These are phyloP conservation scores for Mallotus japonicus DNA, from an alignment of 441 rosid species.

Conservation along the genomic window DNA sequence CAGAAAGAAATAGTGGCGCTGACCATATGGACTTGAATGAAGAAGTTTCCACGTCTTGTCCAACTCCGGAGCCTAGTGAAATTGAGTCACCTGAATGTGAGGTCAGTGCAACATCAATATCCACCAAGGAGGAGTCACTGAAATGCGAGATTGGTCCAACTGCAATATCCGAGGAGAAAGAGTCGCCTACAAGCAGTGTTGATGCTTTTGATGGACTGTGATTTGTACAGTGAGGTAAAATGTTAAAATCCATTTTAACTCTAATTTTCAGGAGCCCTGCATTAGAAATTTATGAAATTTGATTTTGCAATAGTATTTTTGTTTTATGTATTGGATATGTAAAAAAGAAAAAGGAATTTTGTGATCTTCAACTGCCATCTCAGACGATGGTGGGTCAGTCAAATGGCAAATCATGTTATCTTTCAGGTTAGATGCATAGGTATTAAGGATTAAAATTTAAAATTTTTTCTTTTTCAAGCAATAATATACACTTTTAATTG, in stretches of 20 bases:
- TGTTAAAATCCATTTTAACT: constrained; percentile 27
- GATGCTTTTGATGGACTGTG: constrained; percentile 32
- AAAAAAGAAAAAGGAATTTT: constrained; percentile 30
- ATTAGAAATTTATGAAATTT: constrained; percentile 29
- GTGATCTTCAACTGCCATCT: constrained; percentile 31
- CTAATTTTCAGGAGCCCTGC: constrained; percentile 27
- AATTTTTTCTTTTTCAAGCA: constrained; percentile 1
- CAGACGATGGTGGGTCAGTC: constrained; percentile 27
- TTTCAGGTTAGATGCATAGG: constrained; percentile 29
- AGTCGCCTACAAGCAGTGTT: constrained; percentile 31
- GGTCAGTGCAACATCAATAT: constrained; percentile 18
- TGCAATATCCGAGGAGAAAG: constrained; percentile 29
- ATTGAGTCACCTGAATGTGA: constrained; percentile 14
- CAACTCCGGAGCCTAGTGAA: constrained; percentile 14
- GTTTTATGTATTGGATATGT: constrained; percentile 33
- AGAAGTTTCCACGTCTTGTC: constrained; percentile 22
- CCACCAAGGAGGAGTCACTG: constrained; percentile 34
- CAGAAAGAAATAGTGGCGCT: constrained; percentile 32
- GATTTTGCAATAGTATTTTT: constrained; percentile 25
- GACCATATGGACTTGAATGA: constrained; percentile 26
- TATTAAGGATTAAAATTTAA: constrained; percentile 1
- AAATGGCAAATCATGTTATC: constrained; percentile 31
- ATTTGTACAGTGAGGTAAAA: constrained; percentile 69
- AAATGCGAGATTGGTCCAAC: constrained; percentile 27
- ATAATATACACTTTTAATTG: constrained; percentile 6